Evolutionary conservation across 2,329 filamentous ascomycete genomes (phyloP), one percentile per base, ranked within the genome.

Genomic region (Epichloe amarillans): DNA sequence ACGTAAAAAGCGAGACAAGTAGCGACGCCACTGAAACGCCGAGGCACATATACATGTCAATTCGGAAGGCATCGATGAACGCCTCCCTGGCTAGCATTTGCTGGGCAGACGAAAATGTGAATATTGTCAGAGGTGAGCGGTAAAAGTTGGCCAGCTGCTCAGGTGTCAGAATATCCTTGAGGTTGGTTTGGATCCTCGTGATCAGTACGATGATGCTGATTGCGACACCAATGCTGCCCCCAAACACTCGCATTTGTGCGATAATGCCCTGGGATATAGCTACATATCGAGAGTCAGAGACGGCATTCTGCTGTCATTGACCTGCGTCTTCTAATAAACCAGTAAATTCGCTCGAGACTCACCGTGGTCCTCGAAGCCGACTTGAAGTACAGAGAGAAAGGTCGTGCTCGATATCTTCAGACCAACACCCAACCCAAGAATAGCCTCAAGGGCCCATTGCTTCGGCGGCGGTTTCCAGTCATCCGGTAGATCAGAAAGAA

Each of bases 171-270:
- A 41, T 45, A 46, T 41, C 50, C 33, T 53, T 48, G 10, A 59
- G 47, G 3, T 46, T 48, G 33, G 46, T 38, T 36, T 56, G 50
- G 17, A 59, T 59, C 40, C 50, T 54, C n/a, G 50, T 52, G 41
- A 57, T 57, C 47, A 76, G 57, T 12, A 77, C 65, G n/a, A 72
- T 71, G 1, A 75, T 72, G 23, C 73, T 77, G 2, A 71, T 67
- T 3, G 76, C 72, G 48, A 79, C 76, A 3, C 76, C 75, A 21
- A 79, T 63, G 51, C 74, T 77, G 4, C 76, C 75, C 3, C 76
- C 75, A 1, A 78, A 63, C 17, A 79, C 69, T 36, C 75, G 68
- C 26, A 70, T 61, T 50, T 79, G 74, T 0, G 75, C 72, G 10
- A 77, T 57, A 38, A 79, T 70, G 1, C 74, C 75, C 54, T 79